Evolutionary conservation across 108 stramenopile genomes (phyloP).

Genomic region (Skeletonema tropicum): DNA sequence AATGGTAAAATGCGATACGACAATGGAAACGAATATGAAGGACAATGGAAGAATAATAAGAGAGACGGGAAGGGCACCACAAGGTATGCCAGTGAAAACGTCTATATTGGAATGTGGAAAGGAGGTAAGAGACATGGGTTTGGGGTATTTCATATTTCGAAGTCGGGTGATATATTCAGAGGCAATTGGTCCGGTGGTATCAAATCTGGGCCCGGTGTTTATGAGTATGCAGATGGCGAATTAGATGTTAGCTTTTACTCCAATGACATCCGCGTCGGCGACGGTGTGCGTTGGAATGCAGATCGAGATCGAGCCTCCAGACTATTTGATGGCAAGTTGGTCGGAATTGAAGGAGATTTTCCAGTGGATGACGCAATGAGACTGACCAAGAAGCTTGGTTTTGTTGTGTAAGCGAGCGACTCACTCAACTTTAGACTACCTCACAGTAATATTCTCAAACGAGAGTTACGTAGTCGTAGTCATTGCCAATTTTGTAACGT

Average conservation of each 20-base stretch:
- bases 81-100: slow-evolving; percentile 18
- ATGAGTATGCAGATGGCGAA: slow-evolving; percentile 46
- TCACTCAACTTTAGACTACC: too few relatives aligned
- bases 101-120: slow-evolving; percentile 14
- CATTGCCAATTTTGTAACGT: too few relatives aligned
- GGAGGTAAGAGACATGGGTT: slow-evolving; percentile 21
- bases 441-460: too few relatives aligned
- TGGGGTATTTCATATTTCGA: slow-evolving; percentile 45
- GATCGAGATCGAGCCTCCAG: slow-evolving; percentile 30
- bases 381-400: slow-evolving; percentile 33
- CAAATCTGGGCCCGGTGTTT: slow-evolving; percentile 40
- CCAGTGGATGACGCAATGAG: slow-evolving; percentile 29
- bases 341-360: slow-evolving; percentile 32
- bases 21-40: slow-evolving; percentile 38
- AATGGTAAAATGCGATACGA: slow-evolving; percentile 26
- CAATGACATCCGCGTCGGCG: slow-evolving; percentile 34
- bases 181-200: slow-evolving; percentile 36
- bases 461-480: too few relatives aligned
- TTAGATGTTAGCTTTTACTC: slow-evolving; percentile 39
- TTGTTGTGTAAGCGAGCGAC: slow-evolving; percentile 15
- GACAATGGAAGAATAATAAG: slow-evolving; percentile 44
- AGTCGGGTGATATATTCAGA: slow-evolving; percentile 39
- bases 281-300: slow-evolving; percentile 44
- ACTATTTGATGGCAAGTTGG: slow-evolving; percentile 25
- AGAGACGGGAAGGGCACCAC: slow-evolving; percentile 43